These are phyloP conservation scores for Bimuria novae-zelandiae DNA, from an alignment of 2,329 filamentous ascomycete genomes.

Conservation along the genomic window DNA sequence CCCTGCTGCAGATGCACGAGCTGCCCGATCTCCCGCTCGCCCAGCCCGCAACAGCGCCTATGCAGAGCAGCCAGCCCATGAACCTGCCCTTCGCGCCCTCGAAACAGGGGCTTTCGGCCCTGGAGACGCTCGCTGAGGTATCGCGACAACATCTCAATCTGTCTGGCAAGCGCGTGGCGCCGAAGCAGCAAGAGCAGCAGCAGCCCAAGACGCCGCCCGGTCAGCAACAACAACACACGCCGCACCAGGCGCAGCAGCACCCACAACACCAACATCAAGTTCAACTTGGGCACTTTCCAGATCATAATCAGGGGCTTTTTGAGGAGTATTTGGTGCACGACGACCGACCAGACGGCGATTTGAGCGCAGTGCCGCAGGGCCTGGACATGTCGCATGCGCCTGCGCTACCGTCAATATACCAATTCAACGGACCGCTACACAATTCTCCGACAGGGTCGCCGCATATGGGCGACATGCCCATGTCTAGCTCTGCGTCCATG, in stretches of 20 bases:
- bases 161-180: conserved; percentile 51
- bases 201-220: conserved; percentile 17
- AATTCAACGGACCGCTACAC: conserved; percentile 43
- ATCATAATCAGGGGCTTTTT: conserved; percentile 24
- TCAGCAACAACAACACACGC: conserved; percentile 14
- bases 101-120: conserved; percentile 73
- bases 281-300: conserved; percentile 23
- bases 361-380: conserved; percentile 29
- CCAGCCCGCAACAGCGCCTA: conserved; percentile 23
- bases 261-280: conserved; percentile 15
- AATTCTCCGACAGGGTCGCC: conserved; percentile 43
- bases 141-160: conserved; percentile 73
- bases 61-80: conserved; percentile 38
- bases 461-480: conserved; percentile 38
- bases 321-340: conserved; percentile 48
- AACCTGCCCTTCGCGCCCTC: conserved; percentile 50
- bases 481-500: conserved; percentile 35
- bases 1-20: conserved; percentile 73
- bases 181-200: conserved; percentile 30
- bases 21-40: conserved; percentile 59
- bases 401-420: conserved; percentile 45
- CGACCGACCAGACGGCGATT: conserved; percentile 40
- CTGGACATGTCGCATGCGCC: conserved; percentile 41
- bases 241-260: conserved; percentile 13
- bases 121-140: conserved; percentile 87